Evolutionary conservation across 106 monocot species (phyloP), one percentile per base, ranked within the genome.

Genomic region (Allium fistulosum): DNA sequence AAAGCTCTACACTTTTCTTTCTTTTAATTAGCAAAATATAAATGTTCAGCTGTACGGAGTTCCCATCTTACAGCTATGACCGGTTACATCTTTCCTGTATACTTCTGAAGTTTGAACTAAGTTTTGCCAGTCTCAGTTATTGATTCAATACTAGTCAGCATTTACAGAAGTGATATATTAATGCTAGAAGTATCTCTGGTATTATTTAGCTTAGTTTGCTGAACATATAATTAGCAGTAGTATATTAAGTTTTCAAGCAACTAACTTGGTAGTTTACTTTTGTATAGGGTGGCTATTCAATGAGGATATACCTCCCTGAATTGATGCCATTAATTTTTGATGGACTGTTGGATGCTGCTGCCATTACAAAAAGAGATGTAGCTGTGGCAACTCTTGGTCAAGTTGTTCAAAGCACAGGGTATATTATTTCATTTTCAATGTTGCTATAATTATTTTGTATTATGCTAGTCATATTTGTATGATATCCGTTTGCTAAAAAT

Each of bases 331-430:
- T 97, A 64, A 87, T 97, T 75, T 87, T 97, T 74, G 96, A 97
- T 17, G 96, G 88, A 68, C 96, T 97, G 15, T 65, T 88, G 80
- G 96, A 97, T 81, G 92, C 92, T 53, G 86, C 86, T 69, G 77
- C 96, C 55, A 72, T 74, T 53, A 76, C 51, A 68, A 97, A 97
- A 71, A 77, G 97, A 28, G 90, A 99, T 81, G 90, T 99, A n/a
- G 97, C 92, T 61, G 90, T 99, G 11, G 76, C 81, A 67, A 99
- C 97, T 59, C 97, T 99, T 73, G 97, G 97, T 62, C 93, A 93
- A 93, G 92, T 99, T 65, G 93, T 99, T 49, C 93, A 99, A 81
- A 99, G 97, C 74, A 99, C 97, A 49, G 97, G 97, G 97, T 99
- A 89, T 68, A 66, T 62, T 12, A 8, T 11, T 49, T 48, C 15